A percentile compares a stretch with the other conserved stretches of the same genome.
Evolutionary conservation across 345 rosid genomes (phyloP).

Genomic region (Psidium friedrichsthalianum): DNA sequence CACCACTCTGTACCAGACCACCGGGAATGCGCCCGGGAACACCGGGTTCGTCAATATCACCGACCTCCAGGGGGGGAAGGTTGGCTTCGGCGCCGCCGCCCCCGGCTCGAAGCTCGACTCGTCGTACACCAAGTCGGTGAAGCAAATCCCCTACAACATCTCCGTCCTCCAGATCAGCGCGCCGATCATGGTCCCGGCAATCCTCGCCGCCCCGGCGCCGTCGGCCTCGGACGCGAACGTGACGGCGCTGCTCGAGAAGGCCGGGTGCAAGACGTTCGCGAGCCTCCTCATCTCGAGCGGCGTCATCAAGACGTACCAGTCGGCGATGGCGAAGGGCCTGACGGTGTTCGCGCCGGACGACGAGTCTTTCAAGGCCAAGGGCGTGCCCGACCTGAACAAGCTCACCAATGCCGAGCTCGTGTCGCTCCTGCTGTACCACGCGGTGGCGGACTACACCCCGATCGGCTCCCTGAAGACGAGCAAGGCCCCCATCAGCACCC

Average conservation of each 20-base stretch:
- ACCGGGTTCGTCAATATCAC: slow-evolving; percentile 83
- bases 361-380: slow-evolving; percentile 71
- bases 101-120: slow-evolving; percentile 81
- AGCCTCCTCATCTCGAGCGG: slow-evolving; percentile 48
- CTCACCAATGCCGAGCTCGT: slow-evolving; percentile 60
- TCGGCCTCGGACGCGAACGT: slow-evolving; percentile 49
- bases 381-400: slow-evolving; percentile 66
- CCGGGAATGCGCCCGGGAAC: slow-evolving; percentile 83
- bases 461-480: slow-evolving; percentile 54
- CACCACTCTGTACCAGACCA: slow-evolving; percentile 91
- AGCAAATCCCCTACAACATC: slow-evolving; percentile 77
- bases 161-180: slow-evolving; percentile 57
- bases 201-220: slow-evolving; percentile 56
- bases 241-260: slow-evolving; percentile 70
- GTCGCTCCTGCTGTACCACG: slow-evolving; percentile 73
- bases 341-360: slow-evolving; percentile 82
- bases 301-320: slow-evolving; percentile 58
- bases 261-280: slow-evolving; percentile 82
- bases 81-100: slow-evolving; percentile 71
- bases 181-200: slow-evolving; percentile 60
- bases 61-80: slow-evolving; percentile 75
- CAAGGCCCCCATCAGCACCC: slow-evolving; percentile 45
- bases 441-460: slow-evolving; percentile 51
- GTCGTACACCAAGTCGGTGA: slow-evolving; percentile 55
- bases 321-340: slow-evolving; percentile 57